Evolutionary conservation across 495 filamentous ascomycete species (phyloP).

Genomic region (Penicilliopsis zonata): DNA sequence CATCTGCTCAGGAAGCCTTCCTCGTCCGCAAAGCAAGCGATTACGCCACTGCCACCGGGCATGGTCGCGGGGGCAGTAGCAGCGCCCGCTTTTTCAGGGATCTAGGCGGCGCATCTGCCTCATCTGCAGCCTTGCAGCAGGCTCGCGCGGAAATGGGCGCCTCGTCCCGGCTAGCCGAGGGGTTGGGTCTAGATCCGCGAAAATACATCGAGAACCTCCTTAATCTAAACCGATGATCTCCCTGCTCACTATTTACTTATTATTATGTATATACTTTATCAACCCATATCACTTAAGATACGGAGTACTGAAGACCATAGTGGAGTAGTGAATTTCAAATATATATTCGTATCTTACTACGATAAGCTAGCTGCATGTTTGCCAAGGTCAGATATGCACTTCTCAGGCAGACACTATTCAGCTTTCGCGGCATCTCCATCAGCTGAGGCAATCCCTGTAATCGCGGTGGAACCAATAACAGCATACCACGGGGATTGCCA

Average conservation of each 20-base stretch:
- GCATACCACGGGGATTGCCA: too few species aligned
- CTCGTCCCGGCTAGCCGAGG: conserved; percentile 64
- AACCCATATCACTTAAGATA: conserved; percentile 1
- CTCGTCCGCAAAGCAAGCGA: conserved; percentile 72
- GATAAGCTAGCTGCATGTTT: too few species aligned
- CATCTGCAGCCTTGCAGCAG: conserved; percentile 2
- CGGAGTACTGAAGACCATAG: too few species aligned
- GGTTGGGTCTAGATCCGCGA: conserved; percentile 77
- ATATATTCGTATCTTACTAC: too few species aligned
- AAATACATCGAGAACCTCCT: conserved; percentile 77
- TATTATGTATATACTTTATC: conserved; percentile 3
- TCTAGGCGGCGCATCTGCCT: conserved; percentile 28
- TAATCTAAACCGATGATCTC: conserved; percentile 52
- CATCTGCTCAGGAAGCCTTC: conserved; percentile 50
- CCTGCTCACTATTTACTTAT: conserved; percentile 1
- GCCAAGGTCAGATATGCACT: too few species aligned
- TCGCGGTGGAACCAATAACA: too few species aligned
- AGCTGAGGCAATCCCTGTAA: too few species aligned
- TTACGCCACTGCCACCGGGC: conserved; percentile 20
- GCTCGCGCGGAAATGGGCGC: conserved; percentile 35
- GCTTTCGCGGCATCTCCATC: too few species aligned
- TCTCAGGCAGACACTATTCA: too few species aligned
- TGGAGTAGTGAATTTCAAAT: too few species aligned
- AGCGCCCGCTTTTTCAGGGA: conserved; percentile 38
- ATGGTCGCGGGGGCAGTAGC: conserved; percentile 23